Percentiles rank a stretch among this genome's conserved stretches.
Evolutionary conservation across 139 green algal species (phyloP).

Genomic region (Micractinium conductrix): DNA sequence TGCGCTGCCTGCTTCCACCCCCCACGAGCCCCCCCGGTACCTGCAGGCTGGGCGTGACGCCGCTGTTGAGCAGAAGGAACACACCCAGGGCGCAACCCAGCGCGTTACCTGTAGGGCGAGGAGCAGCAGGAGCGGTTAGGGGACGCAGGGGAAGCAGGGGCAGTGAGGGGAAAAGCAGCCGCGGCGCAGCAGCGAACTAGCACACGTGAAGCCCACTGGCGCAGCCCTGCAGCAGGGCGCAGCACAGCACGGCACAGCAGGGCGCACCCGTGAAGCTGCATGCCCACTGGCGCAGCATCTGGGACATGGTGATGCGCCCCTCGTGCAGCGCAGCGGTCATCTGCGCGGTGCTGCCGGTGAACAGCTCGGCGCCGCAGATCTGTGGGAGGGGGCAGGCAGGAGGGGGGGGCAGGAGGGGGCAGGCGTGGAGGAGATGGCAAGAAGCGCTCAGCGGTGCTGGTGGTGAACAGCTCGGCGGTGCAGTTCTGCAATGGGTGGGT

Average conservation of each 20-base stretch:
- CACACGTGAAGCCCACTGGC: no score
- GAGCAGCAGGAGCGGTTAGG: no score
- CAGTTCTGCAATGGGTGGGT: no score
- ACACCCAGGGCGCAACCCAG: conserved; percentile 74
- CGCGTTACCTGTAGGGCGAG: conserved; percentile 76
- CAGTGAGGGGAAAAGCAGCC: no score
- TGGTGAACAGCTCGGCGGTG: no score
- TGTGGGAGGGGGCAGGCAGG: neutral
- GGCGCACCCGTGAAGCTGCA: conserved; percentile 60
- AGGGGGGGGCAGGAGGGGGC: neutral
- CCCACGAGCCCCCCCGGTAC: no score
- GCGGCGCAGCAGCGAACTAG: no score
- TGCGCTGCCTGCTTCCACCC: no score
- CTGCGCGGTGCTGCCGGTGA: conserved; percentile 82
- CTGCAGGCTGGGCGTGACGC: conserved; percentile 56
- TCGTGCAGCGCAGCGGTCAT: conserved; percentile 69
- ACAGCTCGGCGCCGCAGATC: conserved; percentile 83
- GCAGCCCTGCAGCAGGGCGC: no score
- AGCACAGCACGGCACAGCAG: no score
- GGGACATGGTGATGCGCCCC: conserved; percentile 47
- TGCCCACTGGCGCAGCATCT: conserved; percentile 71
- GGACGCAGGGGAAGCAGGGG: no score
- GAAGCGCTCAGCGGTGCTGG: no score
- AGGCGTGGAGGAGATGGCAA: neutral
- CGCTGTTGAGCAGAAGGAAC: conserved; percentile 56